Base-by-base conservation (phyloP, 1,284 basidiomycete species). In the Spongispora temasekensis region DNA sequence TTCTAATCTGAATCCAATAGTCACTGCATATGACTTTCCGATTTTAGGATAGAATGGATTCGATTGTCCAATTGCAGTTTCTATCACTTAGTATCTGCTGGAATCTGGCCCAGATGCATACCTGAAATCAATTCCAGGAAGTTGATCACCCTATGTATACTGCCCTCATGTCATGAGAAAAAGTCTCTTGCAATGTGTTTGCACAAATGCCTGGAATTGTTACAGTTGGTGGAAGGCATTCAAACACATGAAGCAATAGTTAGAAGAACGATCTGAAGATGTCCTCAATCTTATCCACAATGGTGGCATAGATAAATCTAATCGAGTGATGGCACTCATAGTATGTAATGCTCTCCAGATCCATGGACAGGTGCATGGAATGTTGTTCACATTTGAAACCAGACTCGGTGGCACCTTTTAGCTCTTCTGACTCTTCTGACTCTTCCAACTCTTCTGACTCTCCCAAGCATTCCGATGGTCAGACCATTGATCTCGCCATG, bases 1-100 rank as follows among this genome's bases (percentile, higher is more conserved):
- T 4, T 50, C 53, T 0, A 1, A 53, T 1, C 1, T 15, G 0
- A 7, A 53, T 0, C 61, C 50, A 1, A 30, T 6, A 0, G n/a
- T 63, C 6, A 19, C 46, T 25, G 15, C 21, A 0, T 63, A 63
- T 27, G 42, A 63, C 4, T 63, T 63, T 27, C 31, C 12, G 31
- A 32, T 32, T 6, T 12, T 7, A 6, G 6, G 31, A 32, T 32
- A 32, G 31, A 32, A 32, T 32, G 31, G 31, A 7, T 6, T 32
- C 12, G 31, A 32, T 32, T 32, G 31, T 32, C 59, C 56, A 2
- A 57, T 62, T 2, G 12, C 53, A 1, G 48, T 61, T 7, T 61
- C 56, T 0, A 61, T 57, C 4, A 40, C 40, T 42, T n/a, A 21
- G 12, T 42, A 42, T 42, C 21, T 42, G 4, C 21, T 62, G 5